A percentile compares a stretch with the other conserved stretches of the same genome.
These are phyloP conservation scores for Aquanectria penicillioides DNA, from an alignment of 2,329 filamentous ascomycete genomes.

Conservation along the genomic window DNA sequence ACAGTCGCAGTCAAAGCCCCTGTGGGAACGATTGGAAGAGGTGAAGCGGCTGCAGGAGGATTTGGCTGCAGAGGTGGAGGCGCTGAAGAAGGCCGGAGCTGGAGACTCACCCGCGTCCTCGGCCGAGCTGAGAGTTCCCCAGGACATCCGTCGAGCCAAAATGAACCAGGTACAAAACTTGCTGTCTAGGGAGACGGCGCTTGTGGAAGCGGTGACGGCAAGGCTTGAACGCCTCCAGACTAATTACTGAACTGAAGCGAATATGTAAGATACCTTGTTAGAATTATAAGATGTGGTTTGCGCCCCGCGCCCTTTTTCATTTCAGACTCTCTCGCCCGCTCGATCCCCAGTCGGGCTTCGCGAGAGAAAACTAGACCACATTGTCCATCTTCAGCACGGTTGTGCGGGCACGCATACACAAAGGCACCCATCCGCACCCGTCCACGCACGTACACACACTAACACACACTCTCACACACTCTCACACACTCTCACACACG, in stretches of 20 bases:
- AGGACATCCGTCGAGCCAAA: slow-evolving; percentile 70
- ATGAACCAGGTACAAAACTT: slow-evolving; percentile 70
- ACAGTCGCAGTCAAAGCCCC: slow-evolving; percentile 57
- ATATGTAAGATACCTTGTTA: slow-evolving; percentile 37
- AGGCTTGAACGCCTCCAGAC: slow-evolving; percentile 67
- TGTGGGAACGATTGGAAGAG: slow-evolving; percentile 67
- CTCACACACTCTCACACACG: too few relatives aligned
- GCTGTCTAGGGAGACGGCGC: slow-evolving; percentile 72
- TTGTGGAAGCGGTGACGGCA: slow-evolving; percentile 73
- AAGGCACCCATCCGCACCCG: too few relatives aligned
- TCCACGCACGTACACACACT: too few relatives aligned
- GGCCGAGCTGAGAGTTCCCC: slow-evolving; percentile 63
- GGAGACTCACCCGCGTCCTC: slow-evolving; percentile 38
- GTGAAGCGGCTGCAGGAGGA: slow-evolving; percentile 64
- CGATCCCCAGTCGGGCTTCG: too few relatives aligned
- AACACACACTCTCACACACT: too few relatives aligned
- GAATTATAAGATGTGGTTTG: slow-evolving; percentile 17
- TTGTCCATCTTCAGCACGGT: too few relatives aligned
- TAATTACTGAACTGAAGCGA: slow-evolving; percentile 26
- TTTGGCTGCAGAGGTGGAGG: slow-evolving; percentile 61
- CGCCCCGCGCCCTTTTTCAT: too few relatives aligned
- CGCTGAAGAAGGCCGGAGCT: slow-evolving; percentile 48
- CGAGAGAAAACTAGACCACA: too few relatives aligned
- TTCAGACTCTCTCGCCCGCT: too few relatives aligned
- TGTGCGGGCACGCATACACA: too few relatives aligned